Percentiles rank a stretch among this genome's conserved stretches.
Conservation (phyloP, 139 green algal species). For the Diplosphaera chodatii region DNA sequence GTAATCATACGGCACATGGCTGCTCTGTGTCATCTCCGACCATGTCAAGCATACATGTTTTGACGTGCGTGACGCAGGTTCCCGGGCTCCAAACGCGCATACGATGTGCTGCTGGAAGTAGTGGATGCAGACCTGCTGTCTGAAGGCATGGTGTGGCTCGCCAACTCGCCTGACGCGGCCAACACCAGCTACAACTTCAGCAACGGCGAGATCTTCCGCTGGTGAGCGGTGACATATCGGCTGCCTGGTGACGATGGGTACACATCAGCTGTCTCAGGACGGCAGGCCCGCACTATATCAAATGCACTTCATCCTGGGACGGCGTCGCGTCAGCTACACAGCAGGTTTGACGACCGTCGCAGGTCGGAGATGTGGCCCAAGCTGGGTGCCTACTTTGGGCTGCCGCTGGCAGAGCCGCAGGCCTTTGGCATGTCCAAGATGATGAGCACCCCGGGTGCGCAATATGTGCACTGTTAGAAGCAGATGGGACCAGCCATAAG, state of each 20-base stretch:
- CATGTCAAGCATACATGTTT: too few relatives aligned
- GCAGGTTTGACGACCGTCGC: too few relatives aligned
- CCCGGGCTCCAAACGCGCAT: slow-evolving; percentile 3
- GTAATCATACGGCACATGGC: too few relatives aligned
- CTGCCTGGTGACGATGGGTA: too few relatives aligned
- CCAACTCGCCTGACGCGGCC: slow-evolving; percentile 22
- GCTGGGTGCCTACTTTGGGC: slow-evolving; percentile 6
- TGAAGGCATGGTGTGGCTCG: slow-evolving; percentile 22
- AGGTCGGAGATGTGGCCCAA: slow-evolving; percentile 12
- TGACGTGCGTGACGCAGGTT: slow-evolving; percentile 2
- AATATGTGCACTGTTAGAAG: too few relatives aligned
- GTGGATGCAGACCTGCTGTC: slow-evolving; percentile 29
- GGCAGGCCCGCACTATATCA: too few relatives aligned
- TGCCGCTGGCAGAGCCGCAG: not conserved
- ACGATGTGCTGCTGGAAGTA: slow-evolving; percentile 19
- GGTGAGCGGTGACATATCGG: too few relatives aligned
- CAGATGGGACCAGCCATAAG: too few relatives aligned
- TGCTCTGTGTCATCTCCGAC: too few relatives aligned
- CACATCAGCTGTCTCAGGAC: too few relatives aligned
- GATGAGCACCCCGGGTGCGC: not conserved
- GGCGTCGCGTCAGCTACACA: too few relatives aligned
- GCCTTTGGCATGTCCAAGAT: not conserved
- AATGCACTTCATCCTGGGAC: too few relatives aligned
- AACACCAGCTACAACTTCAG: slow-evolving; percentile 32
- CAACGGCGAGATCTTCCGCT: slow-evolving; percentile 35